Conservation (phyloP, 192 early-diverging fungal species). For the Mortierella antarctica region DNA sequence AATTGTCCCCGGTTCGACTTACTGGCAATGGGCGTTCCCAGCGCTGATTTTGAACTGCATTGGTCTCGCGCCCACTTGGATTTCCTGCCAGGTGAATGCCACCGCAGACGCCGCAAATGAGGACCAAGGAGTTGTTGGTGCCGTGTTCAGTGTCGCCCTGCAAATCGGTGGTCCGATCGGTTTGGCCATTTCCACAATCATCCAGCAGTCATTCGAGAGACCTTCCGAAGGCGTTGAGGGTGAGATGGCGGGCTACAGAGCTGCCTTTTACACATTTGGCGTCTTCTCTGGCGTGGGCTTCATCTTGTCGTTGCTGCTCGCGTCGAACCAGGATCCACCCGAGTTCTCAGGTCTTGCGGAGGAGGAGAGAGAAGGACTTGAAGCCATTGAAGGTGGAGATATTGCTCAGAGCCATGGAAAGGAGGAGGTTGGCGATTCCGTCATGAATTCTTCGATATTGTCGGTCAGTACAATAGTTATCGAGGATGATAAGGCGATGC, state of each 20-base stretch:
- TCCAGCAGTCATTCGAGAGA: slow-evolving; percentile 6
- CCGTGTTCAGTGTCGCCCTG: slow-evolving; percentile 20
- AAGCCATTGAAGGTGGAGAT: background rate
- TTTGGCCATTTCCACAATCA: slow-evolving; percentile 31
- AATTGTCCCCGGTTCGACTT: slow-evolving; percentile 7
- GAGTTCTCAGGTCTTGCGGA: slow-evolving; percentile 7
- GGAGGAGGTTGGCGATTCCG: too few relatives aligned
- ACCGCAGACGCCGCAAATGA: slow-evolving; percentile 23
- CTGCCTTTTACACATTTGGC: slow-evolving; percentile 20
- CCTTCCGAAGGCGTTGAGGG: background rate
- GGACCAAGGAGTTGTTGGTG: slow-evolving; percentile 36
- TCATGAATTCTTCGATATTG: too few relatives aligned
- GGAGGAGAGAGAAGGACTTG: slow-evolving; percentile 1
- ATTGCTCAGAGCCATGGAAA: background rate
- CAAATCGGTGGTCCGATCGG: slow-evolving; percentile 42
- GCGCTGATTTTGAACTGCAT: slow-evolving; percentile 17
- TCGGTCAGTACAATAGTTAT: too few relatives aligned
- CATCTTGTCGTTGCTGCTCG: slow-evolving; percentile 7
- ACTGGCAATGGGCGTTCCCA: slow-evolving; percentile 22
- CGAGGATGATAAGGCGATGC: too few relatives aligned
- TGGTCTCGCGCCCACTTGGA: slow-evolving; percentile 11
- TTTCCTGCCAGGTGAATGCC: slow-evolving; percentile 25
- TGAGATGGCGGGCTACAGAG: slow-evolving; percentile 20
- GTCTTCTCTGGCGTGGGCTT: slow-evolving; percentile 22
- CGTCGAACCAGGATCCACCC: slow-evolving; percentile 18